Percentiles rank a stretch among this genome's conserved stretches.
These are phyloP conservation scores for Paracoccidioides lutzii DNA, from an alignment of 2,329 filamentous ascomycete genomes.

Conservation along the genomic window DNA sequence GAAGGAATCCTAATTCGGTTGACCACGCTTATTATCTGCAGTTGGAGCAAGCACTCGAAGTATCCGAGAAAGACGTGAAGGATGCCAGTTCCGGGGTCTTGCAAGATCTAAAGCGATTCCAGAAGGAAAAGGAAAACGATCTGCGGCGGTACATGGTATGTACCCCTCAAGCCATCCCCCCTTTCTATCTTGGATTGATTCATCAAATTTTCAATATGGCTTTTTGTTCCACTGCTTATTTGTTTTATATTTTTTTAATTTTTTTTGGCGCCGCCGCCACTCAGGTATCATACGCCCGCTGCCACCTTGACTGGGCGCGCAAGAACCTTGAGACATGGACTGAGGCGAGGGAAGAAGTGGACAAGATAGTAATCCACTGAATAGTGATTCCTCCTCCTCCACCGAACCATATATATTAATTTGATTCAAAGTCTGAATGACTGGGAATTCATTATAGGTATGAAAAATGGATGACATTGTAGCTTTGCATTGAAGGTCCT, in stretches of 20 bases:
- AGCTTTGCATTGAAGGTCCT: neutral
- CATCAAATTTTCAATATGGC: conserved; percentile 1
- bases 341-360: conserved; percentile 73
- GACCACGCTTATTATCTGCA: conserved; percentile 31
- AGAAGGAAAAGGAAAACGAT: conserved; percentile 90
- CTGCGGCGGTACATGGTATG: conserved; percentile 89
- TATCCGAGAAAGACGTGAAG: conserved; percentile 80
- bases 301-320: conserved; percentile 87
- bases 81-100: conserved; percentile 82
- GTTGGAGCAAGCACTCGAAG: conserved; percentile 80
- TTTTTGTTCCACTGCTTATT: conserved; percentile 5
- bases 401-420: too few relatives aligned
- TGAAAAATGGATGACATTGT: neutral
- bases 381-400: too few relatives aligned
- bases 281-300: conserved; percentile 81
- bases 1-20: too few relatives aligned
- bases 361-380: conserved; percentile 54
- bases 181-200: neutral
- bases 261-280: neutral
- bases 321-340: conserved; percentile 88
- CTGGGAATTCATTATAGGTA: too few relatives aligned
- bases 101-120: conserved; percentile 83
- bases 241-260: neutral
- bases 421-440: too few relatives aligned
- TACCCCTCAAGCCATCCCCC: conserved; percentile 6